Conservation (phyloP, 352 stramenopile species). For the Phytophthora pseudosyringae region DNA sequence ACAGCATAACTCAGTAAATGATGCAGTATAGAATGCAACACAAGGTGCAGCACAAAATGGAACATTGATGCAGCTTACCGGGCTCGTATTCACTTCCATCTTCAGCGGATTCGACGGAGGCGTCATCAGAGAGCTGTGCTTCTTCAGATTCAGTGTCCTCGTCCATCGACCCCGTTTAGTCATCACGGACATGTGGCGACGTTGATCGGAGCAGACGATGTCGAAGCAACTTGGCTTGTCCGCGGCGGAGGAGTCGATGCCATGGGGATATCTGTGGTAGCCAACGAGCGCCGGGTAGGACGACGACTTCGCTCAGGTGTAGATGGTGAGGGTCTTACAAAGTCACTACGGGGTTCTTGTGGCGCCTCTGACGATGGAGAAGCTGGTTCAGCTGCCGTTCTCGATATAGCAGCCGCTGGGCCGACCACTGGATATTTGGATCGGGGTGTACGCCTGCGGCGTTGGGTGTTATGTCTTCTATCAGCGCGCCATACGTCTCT, state of each 20-base stretch:
- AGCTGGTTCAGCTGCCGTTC: neutral
- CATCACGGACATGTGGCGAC: neutral
- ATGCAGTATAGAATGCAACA: no score
- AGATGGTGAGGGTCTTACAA: neutral
- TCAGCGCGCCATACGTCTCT: neutral
- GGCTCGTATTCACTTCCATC: no score
- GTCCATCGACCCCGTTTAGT: neutral
- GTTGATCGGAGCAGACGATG: neutral
- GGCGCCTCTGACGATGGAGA: no score
- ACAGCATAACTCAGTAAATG: no score
- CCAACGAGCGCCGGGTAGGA: slow-evolving; percentile 1
- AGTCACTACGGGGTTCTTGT: no score
- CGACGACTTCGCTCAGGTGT: neutral
- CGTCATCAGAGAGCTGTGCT: no score
- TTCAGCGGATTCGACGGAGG: no score
- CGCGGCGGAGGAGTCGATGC: neutral
- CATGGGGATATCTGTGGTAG: neutral
- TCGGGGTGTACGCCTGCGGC: no score
- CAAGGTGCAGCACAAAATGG: no score
- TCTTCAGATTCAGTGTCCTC: neutral
- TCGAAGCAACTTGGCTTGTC: neutral
- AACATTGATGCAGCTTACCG: no score
- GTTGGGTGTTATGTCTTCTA: neutral
- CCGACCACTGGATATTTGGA: no score
- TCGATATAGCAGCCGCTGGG: no score